Evolutionary conservation across 148 eudicot genomes (phyloP), one percentile per base, ranked within the genome.

Genomic region (Amaranthus palmeri): DNA sequence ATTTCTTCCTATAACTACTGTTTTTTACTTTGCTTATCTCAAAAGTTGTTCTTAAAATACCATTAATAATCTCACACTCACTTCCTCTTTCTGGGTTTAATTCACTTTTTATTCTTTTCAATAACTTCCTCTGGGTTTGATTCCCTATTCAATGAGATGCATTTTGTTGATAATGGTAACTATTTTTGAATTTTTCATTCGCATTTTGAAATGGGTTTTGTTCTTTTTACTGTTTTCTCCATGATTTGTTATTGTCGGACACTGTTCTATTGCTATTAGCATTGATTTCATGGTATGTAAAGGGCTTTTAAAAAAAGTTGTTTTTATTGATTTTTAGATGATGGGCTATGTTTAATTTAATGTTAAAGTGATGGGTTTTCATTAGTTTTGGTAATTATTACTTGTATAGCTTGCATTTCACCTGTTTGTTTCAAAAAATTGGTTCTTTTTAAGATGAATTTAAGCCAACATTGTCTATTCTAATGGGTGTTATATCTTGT

Each of bases 201-300:
- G 2, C 36, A 25, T 25, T 25, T 25, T 25, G 54, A 52, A 41
- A 43, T 11, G 61, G 76, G 64, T 49, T 41, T 0, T 36, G 65
- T 41, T 12, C 46, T 46, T 54, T 69, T 46, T 0, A 9, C 17
- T 40, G 48, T 52, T 17, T n/a, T 18, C 12, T 18, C 45, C 40
- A 25, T 25, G 64, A 40, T 67, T 58, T 42, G 2, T 25, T 68
- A 36, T 48, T 61, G 50, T 7, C 4, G 15, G 51, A 15, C 49
- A 76, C 75, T 77, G 66, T 77, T 64, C 43, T 50, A 77, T 77
- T 71, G 71, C n/a, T 57, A 57, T 62, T 52, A 54, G 61, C 58
- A 42, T 49, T 5, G 56, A 47, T 12, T 64, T 54, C 48, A 36
- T 65, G 5, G 15, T 8, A 44, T 76, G 47, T 57, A 10, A 53